phyloP scores from a whole-genome alignment of 352 stramenopile species.

The Globisporangium radiosum region DNA sequence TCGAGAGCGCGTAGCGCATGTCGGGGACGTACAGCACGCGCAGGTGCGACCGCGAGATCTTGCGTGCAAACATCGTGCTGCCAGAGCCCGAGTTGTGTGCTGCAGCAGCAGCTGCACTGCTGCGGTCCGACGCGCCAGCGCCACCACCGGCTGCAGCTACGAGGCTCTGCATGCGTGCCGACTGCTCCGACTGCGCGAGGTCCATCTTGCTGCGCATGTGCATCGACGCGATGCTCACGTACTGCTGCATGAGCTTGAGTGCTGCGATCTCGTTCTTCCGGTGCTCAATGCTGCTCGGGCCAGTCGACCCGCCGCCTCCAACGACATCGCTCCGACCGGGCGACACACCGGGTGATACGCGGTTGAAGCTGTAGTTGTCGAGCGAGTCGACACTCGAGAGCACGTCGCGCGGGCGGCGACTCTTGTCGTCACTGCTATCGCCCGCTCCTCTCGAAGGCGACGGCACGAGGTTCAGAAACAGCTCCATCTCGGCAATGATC shows the following conservation, averaged over 20 bases:
- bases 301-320: background rate
- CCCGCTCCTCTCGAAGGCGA: background rate
- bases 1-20: slow-evolving; percentile 57
- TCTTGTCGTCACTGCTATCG: slow-evolving; percentile 20
- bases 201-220: slow-evolving; percentile 89
- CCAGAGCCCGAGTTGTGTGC: no score
- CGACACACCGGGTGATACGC: slow-evolving; percentile 5
- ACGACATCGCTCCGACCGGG: background rate
- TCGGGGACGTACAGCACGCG: slow-evolving; percentile 56
- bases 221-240: slow-evolving; percentile 82
- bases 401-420: slow-evolving; percentile 29
- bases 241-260: slow-evolving; percentile 84
- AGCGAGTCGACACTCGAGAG: slow-evolving; percentile 66
- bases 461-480: slow-evolving; percentile 20
- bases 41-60: slow-evolving; percentile 52
- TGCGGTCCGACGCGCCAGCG: slow-evolving; percentile 18
- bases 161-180: slow-evolving; percentile 51
- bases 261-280: slow-evolving; percentile 73
- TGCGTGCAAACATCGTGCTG: slow-evolving; percentile 41
- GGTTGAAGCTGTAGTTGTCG: slow-evolving; percentile 40
- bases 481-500: slow-evolving; percentile 51
- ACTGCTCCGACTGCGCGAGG: slow-evolving; percentile 75
- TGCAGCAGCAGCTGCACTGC: slow-evolving; percentile 14
- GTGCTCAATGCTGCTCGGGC: slow-evolving; percentile 43
- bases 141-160: slow-evolving; percentile 3